Conservation (phyloP, 805 yeast genomes). For the Cyberlindnera galapagoensis region DNA sequence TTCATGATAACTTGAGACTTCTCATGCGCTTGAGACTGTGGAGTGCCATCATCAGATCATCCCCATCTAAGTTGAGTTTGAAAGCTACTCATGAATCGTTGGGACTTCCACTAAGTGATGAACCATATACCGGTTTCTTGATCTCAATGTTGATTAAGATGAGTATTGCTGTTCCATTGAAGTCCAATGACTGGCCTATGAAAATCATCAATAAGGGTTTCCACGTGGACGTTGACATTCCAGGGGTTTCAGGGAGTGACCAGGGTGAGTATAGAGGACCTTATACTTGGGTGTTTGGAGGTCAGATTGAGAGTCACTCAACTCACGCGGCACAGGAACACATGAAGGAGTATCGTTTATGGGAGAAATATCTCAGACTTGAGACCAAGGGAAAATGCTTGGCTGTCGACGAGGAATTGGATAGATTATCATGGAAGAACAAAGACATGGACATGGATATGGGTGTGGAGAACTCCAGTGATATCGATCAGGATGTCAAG, state of each 20-base stretch:
- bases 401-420: conserved; percentile 11
- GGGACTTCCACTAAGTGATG: conserved; percentile 11
- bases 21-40: conserved; percentile 32
- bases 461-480: conserved; percentile 2
- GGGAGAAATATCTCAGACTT: conserved; percentile 6
- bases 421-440: conserved; percentile 1
- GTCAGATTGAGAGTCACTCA: background rate
- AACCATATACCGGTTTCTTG: conserved; percentile 4
- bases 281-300: background rate
- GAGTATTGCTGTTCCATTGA: background rate
- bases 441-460: background rate
- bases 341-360: too few relatives aligned
- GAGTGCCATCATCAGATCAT: conserved; percentile 22
- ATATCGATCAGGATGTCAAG: background rate
- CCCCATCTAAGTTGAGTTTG: conserved; percentile 15
- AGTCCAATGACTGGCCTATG: too few relatives aligned
- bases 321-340: background rate
- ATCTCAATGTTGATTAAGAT: conserved; percentile 10
- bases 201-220: too few relatives aligned
- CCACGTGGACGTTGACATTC: conserved; percentile 4
- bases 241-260: too few relatives aligned
- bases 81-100: conserved; percentile 11
- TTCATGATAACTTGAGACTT: conserved; percentile 19
- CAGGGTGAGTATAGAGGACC: too few relatives aligned
- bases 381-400: conserved; percentile 12